Conservation (phyloP, 2,329 filamentous ascomycete genomes). For the Epichloe aotearoae region DNA sequence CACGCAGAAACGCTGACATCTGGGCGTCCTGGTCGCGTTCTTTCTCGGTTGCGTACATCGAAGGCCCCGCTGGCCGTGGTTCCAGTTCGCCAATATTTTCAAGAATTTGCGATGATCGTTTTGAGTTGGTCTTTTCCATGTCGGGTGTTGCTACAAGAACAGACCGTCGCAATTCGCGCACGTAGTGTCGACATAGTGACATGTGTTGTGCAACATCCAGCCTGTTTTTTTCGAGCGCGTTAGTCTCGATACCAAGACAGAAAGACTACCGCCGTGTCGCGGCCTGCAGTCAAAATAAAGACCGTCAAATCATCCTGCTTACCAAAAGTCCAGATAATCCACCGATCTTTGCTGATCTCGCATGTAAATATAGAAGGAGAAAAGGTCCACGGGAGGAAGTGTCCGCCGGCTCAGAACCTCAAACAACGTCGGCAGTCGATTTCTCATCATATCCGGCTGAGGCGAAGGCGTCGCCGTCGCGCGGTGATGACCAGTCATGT, state of each 20-base stretch:
- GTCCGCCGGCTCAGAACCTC: constrained; percentile 91
- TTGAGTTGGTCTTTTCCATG: constrained; percentile 65
- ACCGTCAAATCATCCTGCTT: constrained; percentile 19
- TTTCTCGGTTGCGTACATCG: constrained; percentile 52
- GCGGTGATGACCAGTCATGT: constrained; percentile 13
- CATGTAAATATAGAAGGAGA: constrained; percentile 99
- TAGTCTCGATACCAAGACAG: neutral
- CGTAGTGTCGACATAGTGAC: constrained; percentile 93
- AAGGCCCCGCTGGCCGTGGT: constrained; percentile 44
- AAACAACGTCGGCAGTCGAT: constrained; percentile 84
- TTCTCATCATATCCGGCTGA: constrained; percentile 51
- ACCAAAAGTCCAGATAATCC: constrained; percentile 98
- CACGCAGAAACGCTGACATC: constrained; percentile 78
- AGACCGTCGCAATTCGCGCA: constrained; percentile 84
- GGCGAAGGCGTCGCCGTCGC: constrained; percentile 34
- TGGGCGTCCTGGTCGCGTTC: constrained; percentile 75
- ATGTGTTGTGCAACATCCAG: constrained; percentile 99
- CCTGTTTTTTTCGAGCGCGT: constrained; percentile 38
- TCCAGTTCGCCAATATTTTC: constrained; percentile 59
- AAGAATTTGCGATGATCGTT: constrained; percentile 69
- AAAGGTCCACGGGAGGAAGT: constrained; percentile 89
- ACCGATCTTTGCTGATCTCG: constrained; percentile 95
- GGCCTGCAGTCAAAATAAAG: neutral
- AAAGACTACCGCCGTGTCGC: neutral
- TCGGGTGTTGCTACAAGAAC: constrained; percentile 90